These are phyloP conservation scores for Emergomyces orientalis DNA, from an alignment of 2,329 filamentous ascomycete species.

Conservation along the genomic window DNA sequence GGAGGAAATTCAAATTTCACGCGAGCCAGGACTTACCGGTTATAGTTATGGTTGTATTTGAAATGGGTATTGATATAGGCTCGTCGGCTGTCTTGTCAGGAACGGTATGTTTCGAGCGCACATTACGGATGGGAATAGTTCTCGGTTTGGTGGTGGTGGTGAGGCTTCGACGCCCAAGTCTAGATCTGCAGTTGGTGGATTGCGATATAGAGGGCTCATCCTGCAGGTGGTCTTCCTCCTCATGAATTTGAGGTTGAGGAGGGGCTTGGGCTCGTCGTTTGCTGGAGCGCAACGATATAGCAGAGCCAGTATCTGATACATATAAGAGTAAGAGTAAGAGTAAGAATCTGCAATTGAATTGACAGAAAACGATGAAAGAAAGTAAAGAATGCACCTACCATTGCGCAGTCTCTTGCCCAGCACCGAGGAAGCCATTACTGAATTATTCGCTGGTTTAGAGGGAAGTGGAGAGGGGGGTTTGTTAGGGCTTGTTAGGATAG, in stretches of 20 bases:
- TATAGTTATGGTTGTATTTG: conserved; percentile 30
- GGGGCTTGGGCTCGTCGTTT: conserved; percentile 40
- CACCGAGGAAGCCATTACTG: conserved; percentile 19
- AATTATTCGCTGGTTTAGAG: neutral
- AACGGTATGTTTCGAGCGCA: conserved; percentile 42
- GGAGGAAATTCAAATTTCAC: neutral
- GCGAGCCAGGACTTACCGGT: conserved; percentile 24
- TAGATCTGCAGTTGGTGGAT: conserved; percentile 28
- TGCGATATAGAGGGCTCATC: conserved; percentile 19
- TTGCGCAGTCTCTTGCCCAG: conserved; percentile 40
- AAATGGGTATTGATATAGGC: conserved; percentile 40
- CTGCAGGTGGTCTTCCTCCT: conserved; percentile 19
- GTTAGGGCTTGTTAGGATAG: too few relatives aligned
- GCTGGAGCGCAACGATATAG: conserved; percentile 32
- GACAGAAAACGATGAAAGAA: conserved; percentile 12
- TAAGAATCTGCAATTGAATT: neutral
- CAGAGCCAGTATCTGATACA: conserved; percentile 15
- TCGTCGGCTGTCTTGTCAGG: conserved; percentile 32
- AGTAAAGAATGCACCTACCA: conserved; percentile 27
- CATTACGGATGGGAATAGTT: conserved; percentile 24
- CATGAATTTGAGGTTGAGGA: conserved; percentile 27
- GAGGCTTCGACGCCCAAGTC: conserved; percentile 26
- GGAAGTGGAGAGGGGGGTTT: neutral
- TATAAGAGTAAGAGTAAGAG: neutral
- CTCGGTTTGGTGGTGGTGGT: conserved; percentile 13